Conservation (phyloP, 495 filamentous ascomycete genomes). For the Lasiosphaeris hirsuta region DNA sequence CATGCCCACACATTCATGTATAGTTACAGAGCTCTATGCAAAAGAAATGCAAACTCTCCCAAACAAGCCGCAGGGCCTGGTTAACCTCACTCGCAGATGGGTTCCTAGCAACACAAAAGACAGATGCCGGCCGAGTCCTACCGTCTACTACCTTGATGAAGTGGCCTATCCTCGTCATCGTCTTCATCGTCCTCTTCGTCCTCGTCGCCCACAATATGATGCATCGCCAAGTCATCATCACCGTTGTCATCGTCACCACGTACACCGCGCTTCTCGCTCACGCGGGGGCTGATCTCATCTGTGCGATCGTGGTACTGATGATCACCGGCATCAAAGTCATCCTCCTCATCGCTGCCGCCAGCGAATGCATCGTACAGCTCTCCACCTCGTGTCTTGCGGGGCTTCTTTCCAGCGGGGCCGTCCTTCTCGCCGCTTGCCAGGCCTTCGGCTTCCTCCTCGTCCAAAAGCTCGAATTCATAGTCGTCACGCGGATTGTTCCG, state of each 20-base stretch:
- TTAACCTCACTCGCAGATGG: no score
- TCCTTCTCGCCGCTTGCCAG: conserved; percentile 27
- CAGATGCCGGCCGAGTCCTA: neutral
- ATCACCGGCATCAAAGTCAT: conserved; percentile 11
- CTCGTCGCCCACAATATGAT: conserved; percentile 34
- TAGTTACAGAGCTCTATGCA: no score
- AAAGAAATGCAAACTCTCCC: no score
- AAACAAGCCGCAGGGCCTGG: no score
- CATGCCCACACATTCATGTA: no score
- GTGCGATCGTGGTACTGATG: conserved; percentile 5
- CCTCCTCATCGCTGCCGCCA: conserved; percentile 55
- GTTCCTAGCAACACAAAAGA: no score
- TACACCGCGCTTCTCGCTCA: conserved; percentile 20
- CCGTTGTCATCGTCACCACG: conserved; percentile 26
- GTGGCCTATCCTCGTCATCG: conserved; percentile 1
- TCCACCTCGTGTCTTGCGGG: conserved; percentile 59
- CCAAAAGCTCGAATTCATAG: conserved; percentile 93
- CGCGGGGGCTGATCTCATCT: conserved; percentile 19
- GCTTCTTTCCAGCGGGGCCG: conserved; percentile 26
- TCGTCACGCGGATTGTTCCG: conserved; percentile 73
- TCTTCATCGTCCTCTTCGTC: conserved; percentile 26
- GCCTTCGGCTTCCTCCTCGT: conserved; percentile 72
- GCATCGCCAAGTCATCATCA: conserved; percentile 47
- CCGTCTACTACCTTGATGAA: neutral
- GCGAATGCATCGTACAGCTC: conserved; percentile 95